phyloP scores from a whole-genome alignment of 2,329 filamentous ascomycete species.

The Annulohypoxylon truncatum region DNA sequence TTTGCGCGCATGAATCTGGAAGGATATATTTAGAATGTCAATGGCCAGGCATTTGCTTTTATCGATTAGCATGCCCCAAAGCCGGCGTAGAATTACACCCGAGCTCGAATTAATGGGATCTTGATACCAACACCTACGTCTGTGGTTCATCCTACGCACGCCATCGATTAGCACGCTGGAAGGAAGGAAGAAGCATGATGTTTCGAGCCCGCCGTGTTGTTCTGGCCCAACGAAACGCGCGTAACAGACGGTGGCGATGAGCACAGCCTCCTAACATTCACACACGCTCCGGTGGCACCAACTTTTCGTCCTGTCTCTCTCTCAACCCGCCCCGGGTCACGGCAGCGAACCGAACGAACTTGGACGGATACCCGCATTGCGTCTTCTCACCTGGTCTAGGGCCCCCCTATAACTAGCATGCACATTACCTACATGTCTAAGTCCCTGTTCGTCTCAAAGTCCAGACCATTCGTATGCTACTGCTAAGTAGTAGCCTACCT shows the following conservation, averaged over 20 bases:
- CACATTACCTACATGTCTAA: slow-evolving; percentile 6
- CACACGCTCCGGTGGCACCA: slow-evolving; percentile 27
- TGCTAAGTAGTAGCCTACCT: not conserved
- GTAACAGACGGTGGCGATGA: slow-evolving; percentile 8
- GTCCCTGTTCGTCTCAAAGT: slow-evolving; percentile 10
- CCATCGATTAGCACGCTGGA: not conserved
- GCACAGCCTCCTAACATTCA: slow-evolving; percentile 31
- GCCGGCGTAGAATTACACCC: not conserved
- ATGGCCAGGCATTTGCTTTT: not conserved
- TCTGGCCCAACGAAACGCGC: slow-evolving; percentile 11
- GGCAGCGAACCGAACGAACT: slow-evolving; percentile 32
- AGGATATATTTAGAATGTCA: slow-evolving; percentile 39
- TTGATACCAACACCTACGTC: slow-evolving; percentile 15
- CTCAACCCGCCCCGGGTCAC: slow-evolving; percentile 23
- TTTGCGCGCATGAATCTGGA: slow-evolving; percentile 26
- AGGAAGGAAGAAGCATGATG: not conserved
- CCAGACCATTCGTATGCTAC: not conserved
- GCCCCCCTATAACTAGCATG: not conserved
- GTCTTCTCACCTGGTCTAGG: slow-evolving; percentile 16
- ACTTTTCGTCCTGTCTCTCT: slow-evolving; percentile 17
- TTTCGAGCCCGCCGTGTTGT: not conserved
- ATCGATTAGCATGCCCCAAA: not conserved
- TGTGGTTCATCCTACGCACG: slow-evolving; percentile 1
- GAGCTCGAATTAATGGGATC: slow-evolving; percentile 10
- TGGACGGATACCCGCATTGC: slow-evolving; percentile 31